Base-by-base conservation (phyloP, 257 asterid species). In the Fraxinus anomala region DNA sequence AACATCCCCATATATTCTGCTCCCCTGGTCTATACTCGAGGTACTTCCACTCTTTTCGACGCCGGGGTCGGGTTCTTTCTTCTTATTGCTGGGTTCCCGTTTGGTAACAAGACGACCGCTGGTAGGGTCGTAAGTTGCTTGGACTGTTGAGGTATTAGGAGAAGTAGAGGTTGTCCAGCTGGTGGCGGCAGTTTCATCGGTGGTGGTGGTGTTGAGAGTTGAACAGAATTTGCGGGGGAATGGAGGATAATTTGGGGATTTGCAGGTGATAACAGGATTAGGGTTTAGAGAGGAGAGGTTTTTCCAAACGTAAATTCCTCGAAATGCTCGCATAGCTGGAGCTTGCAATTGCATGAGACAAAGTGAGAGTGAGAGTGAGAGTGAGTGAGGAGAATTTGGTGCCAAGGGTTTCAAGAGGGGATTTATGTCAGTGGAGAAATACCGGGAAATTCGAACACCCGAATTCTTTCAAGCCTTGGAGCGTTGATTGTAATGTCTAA, bases 1-100 rank as follows among this genome's bases (percentile, higher is more conserved):
- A 33, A 86, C 82, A 56, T 90, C 94, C 73, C 91, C 91, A 68
- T 86, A 89, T 23, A 81, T 87, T 83, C 88, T 85, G 72, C 73
- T 77, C 0, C 88, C 89, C 39, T 76, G 84, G 26, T 89, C 89
- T 33, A 21, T 8, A 42, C 28, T 56, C 56, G 88, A 33, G 10
- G 70, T 9, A 68, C 33, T 78, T 17, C 77, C 82, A 17, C 80
- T 76, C 54, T 70, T 77, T 56, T 66, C 82, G 33, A 31, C 74
- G 37, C 14, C 77, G 10, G 85, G 12, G 0, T 74, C 85, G 13
- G 83, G 49, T 67, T 73, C 84, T 67, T 75, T 82, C 28, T 47
- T 72, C 47, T 75, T n/a, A 17, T 75, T 74, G 7, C 70, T 79
- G 14, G 31, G 30, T 17, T 49, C 82, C 61, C 87, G 87, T 39